Evolutionary conservation across 306 rosid species (phyloP).

Genomic region (Pyrus bretschneideri): DNA sequence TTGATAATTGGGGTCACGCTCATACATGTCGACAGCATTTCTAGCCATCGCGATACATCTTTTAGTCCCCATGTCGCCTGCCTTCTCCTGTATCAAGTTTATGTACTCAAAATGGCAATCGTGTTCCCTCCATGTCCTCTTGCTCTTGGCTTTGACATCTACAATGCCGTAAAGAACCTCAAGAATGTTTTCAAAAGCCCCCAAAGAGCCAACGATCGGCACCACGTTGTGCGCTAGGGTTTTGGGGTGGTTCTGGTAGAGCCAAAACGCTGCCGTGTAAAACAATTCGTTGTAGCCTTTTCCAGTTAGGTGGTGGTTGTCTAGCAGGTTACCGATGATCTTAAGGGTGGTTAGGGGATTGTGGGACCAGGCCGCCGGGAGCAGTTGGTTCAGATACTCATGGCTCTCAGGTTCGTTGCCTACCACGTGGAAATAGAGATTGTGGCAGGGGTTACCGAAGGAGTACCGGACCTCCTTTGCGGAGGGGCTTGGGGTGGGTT

Average conservation of each 20-base stretch:
- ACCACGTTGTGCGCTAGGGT: conserved; percentile 44
- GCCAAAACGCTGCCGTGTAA: conserved; percentile 45
- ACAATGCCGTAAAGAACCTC: conserved; percentile 52
- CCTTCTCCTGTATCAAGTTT: neutral
- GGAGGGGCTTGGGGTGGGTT: conserved; percentile 14
- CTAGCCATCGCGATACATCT: conserved; percentile 37
- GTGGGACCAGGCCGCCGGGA: conserved; percentile 36
- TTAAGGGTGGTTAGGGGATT: conserved; percentile 8
- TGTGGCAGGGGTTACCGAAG: conserved; percentile 49
- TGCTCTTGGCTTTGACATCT: conserved; percentile 28
- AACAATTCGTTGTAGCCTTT: conserved; percentile 33
- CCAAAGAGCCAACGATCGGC: conserved; percentile 39
- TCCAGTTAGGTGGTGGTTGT: conserved; percentile 18
- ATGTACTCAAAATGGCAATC: neutral
- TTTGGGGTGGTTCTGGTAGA: conserved; percentile 45
- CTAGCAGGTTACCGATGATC: conserved; percentile 50
- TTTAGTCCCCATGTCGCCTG: neutral
- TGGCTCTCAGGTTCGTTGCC: conserved; percentile 21
- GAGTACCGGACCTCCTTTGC: conserved; percentile 17
- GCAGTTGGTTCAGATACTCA: conserved; percentile 11
- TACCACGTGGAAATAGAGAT: conserved; percentile 49
- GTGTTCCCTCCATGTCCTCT: neutral
- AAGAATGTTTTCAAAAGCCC: conserved; percentile 55
- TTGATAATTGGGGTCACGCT: conserved; percentile 22
- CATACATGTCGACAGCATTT: conserved; percentile 37